Percentiles rank a stretch among this genome's conserved stretches.
phyloP scores from a whole-genome alignment of 192 early-diverging fungal genomes.

The Lobosporangium transversale region DNA sequence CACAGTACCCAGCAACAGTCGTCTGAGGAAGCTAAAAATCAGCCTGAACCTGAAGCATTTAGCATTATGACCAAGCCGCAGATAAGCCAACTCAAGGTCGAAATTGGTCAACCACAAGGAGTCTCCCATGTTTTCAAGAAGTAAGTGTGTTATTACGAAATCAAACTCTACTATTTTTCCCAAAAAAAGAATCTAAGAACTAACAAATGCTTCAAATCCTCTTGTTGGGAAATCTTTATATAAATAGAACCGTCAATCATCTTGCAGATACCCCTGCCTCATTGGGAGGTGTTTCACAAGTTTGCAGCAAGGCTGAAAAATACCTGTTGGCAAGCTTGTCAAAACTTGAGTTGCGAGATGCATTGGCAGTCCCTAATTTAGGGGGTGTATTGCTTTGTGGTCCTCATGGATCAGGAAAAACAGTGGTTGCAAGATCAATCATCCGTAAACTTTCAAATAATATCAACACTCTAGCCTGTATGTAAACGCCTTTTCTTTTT shows the following conservation, averaged over 20 bases:
- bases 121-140: slow-evolving; percentile 33
- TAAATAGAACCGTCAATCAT: slow-evolving; percentile 35
- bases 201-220: not conserved
- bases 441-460: slow-evolving; percentile 52
- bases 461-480: slow-evolving; percentile 57
- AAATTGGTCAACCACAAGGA: slow-evolving; percentile 52
- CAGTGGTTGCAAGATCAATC: slow-evolving; percentile 67
- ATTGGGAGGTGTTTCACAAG: slow-evolving; percentile 58
- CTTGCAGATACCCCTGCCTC: slow-evolving; percentile 29
- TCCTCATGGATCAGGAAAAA: slow-evolving; percentile 80
- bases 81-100: slow-evolving; percentile 41
- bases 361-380: slow-evolving; percentile 45
- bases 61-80: slow-evolving; percentile 32
- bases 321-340: slow-evolving; percentile 55
- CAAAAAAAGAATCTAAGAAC: not conserved
- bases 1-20: not conserved
- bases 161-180: not conserved
- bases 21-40: slow-evolving; percentile 20
- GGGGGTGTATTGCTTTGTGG: slow-evolving; percentile 77
- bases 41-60: slow-evolving; percentile 35
- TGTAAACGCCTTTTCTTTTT: slow-evolving; percentile 15
- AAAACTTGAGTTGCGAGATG: slow-evolving; percentile 50
- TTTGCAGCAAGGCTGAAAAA: slow-evolving; percentile 47
- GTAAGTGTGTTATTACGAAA: slow-evolving; percentile 2
- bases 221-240: not conserved